Base-by-base conservation (phyloP, 2,329 filamentous ascomycete species). In the Aspergillus pseudoterreus region DNA sequence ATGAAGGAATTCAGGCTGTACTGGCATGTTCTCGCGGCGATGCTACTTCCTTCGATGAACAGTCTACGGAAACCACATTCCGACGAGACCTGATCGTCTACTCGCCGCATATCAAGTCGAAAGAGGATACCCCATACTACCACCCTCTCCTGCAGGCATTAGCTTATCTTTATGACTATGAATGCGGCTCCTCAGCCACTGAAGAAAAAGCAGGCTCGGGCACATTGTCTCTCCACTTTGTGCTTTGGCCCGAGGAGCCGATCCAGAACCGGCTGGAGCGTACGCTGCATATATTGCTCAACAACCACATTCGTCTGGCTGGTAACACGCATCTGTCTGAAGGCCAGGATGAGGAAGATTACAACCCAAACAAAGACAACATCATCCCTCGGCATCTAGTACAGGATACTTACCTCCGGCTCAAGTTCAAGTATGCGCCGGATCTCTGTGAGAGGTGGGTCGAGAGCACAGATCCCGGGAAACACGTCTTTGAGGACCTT, bases 401-500 rank as follows among this genome's bases (percentile, higher is more conserved):
- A 48, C 92, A 97, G 67, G 83, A 92, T 63, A 92, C 86, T 0
- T 97, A 96, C 67, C 79, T 86, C 0, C 76, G 78, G 15, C 79
- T 99, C 6, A 97, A 97, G 72, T 76, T 82, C 48, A 87, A 82
- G 60, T 91, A 97, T 66, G 90, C 90, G 1, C 80, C 82, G 17
- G 63, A 71, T 1, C 74, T 99, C 11, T 86, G 91, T 12, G 71
- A 82, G n/a, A 75, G 72, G 1, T 99, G 92, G 94, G 85, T 84
- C 12, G 94, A 97, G 73, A 81, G 81, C 47, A 97, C 92, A 0
- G 91, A 95, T 65, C 89, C 92, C 0, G 77, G 78, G 14, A 99
- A 97, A 69, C 92, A 97, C 65, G 90, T 97, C 2, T 97, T 96
- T 70, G 94, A 99, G 67, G 92, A 97, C 66, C 74, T 99, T 17